Evolutionary conservation across 148 eudicot genomes (phyloP).

Genomic region (Selenicereus undatus): DNA sequence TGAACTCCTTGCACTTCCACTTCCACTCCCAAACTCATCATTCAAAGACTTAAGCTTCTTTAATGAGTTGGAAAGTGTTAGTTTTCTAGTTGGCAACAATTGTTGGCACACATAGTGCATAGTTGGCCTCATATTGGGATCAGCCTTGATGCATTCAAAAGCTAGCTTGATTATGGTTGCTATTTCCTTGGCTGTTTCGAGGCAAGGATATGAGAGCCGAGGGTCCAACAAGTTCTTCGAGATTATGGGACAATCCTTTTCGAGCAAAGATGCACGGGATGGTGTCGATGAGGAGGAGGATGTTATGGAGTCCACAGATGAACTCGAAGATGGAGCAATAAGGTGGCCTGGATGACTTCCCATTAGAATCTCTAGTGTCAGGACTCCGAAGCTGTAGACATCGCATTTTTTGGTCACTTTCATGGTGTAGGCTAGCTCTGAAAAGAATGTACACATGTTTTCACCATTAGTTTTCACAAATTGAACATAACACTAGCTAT

Average conservation of each 20-base stretch:
- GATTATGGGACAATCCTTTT: background rate
- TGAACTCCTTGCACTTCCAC: constrained; percentile 6
- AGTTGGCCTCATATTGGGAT: constrained; percentile 44
- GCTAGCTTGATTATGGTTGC: constrained; percentile 31
- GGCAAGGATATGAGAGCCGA: constrained; percentile 29
- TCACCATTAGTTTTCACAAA: background rate
- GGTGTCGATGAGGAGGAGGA: constrained; percentile 10
- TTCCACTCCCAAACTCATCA: constrained; percentile 12
- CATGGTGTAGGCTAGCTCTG: constrained; percentile 54
- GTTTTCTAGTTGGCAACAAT: constrained; percentile 20
- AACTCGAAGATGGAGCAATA: constrained; percentile 11
- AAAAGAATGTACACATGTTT: background rate
- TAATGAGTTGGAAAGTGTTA: constrained; percentile 4
- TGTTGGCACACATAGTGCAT: constrained; percentile 37
- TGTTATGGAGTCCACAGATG: constrained; percentile 14
- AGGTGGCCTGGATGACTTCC: constrained; percentile 47
- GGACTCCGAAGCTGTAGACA: constrained; percentile 54
- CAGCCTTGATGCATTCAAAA: constrained; percentile 29
- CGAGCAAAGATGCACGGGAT: background rate
- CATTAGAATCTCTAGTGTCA: constrained; percentile 38
- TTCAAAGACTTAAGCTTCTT: constrained; percentile 15
- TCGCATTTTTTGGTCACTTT: constrained; percentile 46
- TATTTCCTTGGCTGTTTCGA: constrained; percentile 26
- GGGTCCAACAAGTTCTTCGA: constrained; percentile 33
- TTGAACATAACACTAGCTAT: background rate